These are phyloP conservation scores for Coniochaeta hoffmannii DNA, from an alignment of 2,329 filamentous ascomycete species.

Conservation along the genomic window DNA sequence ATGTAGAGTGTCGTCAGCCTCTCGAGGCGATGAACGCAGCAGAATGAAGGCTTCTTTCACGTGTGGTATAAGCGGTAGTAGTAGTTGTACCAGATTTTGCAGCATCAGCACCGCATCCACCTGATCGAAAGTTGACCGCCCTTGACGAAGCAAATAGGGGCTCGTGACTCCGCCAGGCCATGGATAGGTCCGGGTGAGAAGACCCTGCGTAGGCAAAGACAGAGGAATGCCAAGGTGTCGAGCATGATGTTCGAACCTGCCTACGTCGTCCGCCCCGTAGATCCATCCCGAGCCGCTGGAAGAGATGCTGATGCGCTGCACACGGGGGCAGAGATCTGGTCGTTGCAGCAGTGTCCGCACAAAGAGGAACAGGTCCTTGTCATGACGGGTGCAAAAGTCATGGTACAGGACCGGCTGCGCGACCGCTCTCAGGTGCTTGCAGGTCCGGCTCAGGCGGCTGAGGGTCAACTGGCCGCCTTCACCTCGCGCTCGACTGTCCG, in stretches of 20 bases:
- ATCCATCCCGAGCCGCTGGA: neutral
- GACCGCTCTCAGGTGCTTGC: neutral
- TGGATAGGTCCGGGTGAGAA: neutral
- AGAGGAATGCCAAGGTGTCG: neutral
- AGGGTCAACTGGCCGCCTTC: neutral
- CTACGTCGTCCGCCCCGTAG: neutral
- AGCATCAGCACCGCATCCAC: neutral
- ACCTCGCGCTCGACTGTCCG: neutral
- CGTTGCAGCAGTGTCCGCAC: neutral
- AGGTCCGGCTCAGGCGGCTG: neutral
- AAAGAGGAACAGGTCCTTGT: neutral
- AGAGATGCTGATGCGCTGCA: neutral
- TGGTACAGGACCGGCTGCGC: neutral
- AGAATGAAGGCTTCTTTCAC: neutral
- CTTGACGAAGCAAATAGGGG: neutral
- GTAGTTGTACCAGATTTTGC: neutral
- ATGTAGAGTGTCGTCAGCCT: neutral
- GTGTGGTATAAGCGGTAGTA: neutral
- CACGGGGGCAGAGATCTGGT: neutral
- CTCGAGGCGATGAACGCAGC: neutral
- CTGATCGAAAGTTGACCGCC: neutral
- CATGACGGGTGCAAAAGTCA: neutral
- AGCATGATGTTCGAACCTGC: neutral
- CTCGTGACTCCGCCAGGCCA: neutral
- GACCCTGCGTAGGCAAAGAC: neutral